A percentile compares a stretch with the other conserved stretches of the same genome.
Conservation (phyloP, 768 basidiomycete genomes). For the Strobilomyces dryophilus region DNA sequence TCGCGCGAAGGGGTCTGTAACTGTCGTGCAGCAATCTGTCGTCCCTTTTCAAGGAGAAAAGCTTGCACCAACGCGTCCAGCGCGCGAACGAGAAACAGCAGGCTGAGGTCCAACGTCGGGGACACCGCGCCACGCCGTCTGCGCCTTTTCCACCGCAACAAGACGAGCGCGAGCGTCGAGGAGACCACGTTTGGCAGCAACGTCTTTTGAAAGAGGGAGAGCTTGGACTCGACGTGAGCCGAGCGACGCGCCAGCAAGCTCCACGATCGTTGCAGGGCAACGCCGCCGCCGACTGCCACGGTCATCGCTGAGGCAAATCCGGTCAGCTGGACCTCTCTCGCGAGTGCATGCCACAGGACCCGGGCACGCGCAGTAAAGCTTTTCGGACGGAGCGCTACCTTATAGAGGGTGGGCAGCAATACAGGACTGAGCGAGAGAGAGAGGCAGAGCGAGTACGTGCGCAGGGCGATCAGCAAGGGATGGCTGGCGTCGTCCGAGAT, state of each 20-base stretch:
- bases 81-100: conserved; percentile 66
- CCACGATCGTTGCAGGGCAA: conserved; percentile 48
- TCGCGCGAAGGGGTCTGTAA: not conserved
- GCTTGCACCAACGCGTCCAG: conserved; percentile 58
- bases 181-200: conserved; percentile 58
- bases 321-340: conserved; percentile 53
- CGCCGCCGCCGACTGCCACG: conserved; percentile 59
- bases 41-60: conserved; percentile 35
- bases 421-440: conserved; percentile 66
- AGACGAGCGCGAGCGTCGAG: conserved; percentile 50
- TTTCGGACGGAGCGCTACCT: conserved; percentile 26
- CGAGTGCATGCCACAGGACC: conserved; percentile 36
- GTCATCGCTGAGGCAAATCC: conserved; percentile 72
- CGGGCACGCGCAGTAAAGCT: conserved; percentile 17
- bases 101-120: conserved; percentile 63
- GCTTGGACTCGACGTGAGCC: conserved; percentile 14
- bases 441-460: conserved; percentile 65
- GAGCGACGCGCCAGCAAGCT: conserved; percentile 10
- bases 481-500: conserved; percentile 40
- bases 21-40: not conserved
- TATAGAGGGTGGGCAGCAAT: conserved; percentile 49
- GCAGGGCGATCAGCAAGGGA: conserved; percentile 53
- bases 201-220: conserved; percentile 44
- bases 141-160: conserved; percentile 50
- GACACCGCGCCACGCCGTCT: conserved; percentile 30